Base-by-base conservation (phyloP, 768 basidiomycete genomes). In the Lyophyllum atratum region DNA sequence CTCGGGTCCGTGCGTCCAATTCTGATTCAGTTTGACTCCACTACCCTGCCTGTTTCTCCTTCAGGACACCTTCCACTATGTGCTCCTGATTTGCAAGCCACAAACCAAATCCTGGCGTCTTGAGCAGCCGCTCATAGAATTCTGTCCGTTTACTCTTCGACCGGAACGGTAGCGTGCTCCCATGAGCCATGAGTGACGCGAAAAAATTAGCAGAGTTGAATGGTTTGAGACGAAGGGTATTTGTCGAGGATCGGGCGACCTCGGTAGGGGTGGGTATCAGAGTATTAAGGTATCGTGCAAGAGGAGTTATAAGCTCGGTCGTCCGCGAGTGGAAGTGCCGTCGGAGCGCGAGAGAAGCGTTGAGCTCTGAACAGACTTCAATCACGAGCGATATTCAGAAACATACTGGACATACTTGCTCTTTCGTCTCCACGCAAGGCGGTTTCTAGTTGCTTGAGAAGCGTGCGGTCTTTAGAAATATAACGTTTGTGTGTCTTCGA, bases 281-380 rank as follows among this genome's bases (percentile, higher is more conserved):
- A 1, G 89, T 88, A 58, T 91, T 89, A 40, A 98, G 85, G 76
- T 98, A 98, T 61, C 95, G 85, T 63, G 95, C 88, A 4, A 98
- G 80, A 0, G 96, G 96, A 2, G 92, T 87, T 21, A 98, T 83
- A 59, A 98, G 79, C 52, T 88, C 88, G 19, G 89, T 90, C 1
- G 96, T 93, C 44, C 95, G 82, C 39, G 89, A 84, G 52, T 85
- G 85, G 69, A 98, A 93, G 67, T 98, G 93, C 45, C 85, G 78
- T 22, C 92, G 85, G 12, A 96, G 76, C 52, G 74, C 80, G 51
- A 85, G 82, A 52, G 82, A 93, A 26, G 83, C 83, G 39, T 82
- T 80, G 8, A 86, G 71, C 63, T 78, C 89, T 92, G 65, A 19
- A 34, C 21, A 44, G 12, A 43, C 43, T 42, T 25, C n/a, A 47